Evolutionary conservation across 1,139 yeast genomes (phyloP).

Genomic region (Hanseniaspora sp.): DNA sequence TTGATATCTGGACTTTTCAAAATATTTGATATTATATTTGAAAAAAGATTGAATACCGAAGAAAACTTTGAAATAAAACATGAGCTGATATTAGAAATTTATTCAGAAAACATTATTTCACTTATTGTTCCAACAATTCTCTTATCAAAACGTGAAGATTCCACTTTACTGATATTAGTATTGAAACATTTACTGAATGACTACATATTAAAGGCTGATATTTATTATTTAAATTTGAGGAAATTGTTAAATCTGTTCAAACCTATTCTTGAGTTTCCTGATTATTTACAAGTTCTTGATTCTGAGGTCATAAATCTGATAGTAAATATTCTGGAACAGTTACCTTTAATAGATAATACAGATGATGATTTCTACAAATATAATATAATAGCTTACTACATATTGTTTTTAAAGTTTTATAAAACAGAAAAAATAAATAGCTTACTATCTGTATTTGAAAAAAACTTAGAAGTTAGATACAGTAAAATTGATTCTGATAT

Average conservation of each 20-base stretch:
- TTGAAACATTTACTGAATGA: neutral
- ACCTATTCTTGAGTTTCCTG: constrained; percentile 4
- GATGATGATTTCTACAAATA: constrained; percentile 5
- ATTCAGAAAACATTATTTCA: constrained; percentile 25
- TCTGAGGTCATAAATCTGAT: neutral
- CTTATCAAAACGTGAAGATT: constrained; percentile 1
- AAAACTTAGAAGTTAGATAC: neutral
- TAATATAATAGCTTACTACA: constrained; percentile 3
- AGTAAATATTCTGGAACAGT: neutral
- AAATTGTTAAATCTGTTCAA: constrained; percentile 3
- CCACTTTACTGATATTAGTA: neutral
- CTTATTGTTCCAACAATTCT: constrained; percentile 20
- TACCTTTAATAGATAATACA: constrained; percentile 1
- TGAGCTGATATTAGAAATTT: constrained; percentile 18
- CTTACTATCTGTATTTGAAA: neutral
- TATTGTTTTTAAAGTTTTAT: neutral
- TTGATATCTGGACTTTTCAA: constrained; percentile 33
- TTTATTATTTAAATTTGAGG: constrained; percentile 1
- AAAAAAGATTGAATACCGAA: constrained; percentile 59
- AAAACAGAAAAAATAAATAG: neutral
- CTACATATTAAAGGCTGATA: neutral
- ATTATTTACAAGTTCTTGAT: neutral
- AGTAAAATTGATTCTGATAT: neutral
- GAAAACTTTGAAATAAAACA: constrained; percentile 60
- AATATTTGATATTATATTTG: constrained; percentile 54